Evolutionary conservation across 2,329 filamentous ascomycete species (phyloP), one percentile per base, ranked within the genome.

Genomic region (Didymella pinodella): DNA sequence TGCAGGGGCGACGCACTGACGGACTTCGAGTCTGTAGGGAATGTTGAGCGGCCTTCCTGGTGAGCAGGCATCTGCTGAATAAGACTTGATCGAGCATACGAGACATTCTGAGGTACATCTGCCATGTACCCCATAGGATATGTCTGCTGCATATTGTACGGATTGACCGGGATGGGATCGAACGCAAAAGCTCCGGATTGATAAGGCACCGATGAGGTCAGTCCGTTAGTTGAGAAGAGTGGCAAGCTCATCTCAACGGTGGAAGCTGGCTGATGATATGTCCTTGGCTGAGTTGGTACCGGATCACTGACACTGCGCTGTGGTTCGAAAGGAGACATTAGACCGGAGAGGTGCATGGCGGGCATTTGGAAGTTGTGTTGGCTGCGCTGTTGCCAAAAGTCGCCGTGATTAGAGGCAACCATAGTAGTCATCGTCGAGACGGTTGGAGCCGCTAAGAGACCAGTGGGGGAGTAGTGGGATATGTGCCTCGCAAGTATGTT

Each of bases 1-100:
- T 78, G 75, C 12, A 79, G 67, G 1, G 80, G 80, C 7, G 80
- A 81, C 32, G 69, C 65, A 22, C 73, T 74, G 59, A 82, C 81
- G 1, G 73, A 66, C 62, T 83, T 83, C 64, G 82, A 78, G 46
- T 71, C 65, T 14, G 65, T 40, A 2, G 66, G 18, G 45, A 71
- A 75, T 26, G 64, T 63, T 26, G 65, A 66, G 28, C 66, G 76
- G 59, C 65, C 59, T 58, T 74, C 73, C 64, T 67, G 69, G 8
- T 70, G 64, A 11, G 66, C 64, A 5, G 74, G 63, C n/a, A 75
- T 59, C 14, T 63, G 45, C 32, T 72, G 74, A 3, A 68, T 44
- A 22, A 68, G 61, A 11, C 60, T 54, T 25, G 62, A 54, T 49
- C 60, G 62, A n/a, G 67, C 28, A 48, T 74, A 77, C 3, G 74